These are phyloP conservation scores for Vaccinium myrtillus DNA, from an alignment of 148 eudicot species.

Conservation along the genomic window DNA sequence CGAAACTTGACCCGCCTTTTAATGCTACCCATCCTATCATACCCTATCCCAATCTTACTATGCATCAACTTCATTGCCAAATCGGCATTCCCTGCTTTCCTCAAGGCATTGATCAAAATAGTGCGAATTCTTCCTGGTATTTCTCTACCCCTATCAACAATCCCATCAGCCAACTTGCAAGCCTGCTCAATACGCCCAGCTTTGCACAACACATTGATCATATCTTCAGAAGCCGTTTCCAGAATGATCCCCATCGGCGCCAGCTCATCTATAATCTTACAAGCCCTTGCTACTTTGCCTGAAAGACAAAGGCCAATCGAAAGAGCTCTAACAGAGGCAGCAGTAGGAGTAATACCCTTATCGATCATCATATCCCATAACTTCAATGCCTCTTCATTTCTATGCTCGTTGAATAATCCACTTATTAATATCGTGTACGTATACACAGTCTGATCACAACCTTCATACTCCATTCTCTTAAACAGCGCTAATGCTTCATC, in stretches of 20 bases:
- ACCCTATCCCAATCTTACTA: slow-evolving; percentile 94
- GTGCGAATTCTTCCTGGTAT: slow-evolving; percentile 92
- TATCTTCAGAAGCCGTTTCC: slow-evolving; percentile 86
- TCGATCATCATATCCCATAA: slow-evolving; percentile 93
- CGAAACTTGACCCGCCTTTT: slow-evolving; percentile 81
- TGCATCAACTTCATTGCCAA: slow-evolving; percentile 93
- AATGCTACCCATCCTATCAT: slow-evolving; percentile 81
- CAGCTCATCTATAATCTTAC: slow-evolving; percentile 82
- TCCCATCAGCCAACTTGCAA: slow-evolving; percentile 92
- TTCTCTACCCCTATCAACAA: slow-evolving; percentile 88
- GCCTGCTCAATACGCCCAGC: slow-evolving; percentile 85
- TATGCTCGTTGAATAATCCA: slow-evolving; percentile 66
- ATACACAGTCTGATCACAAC: slow-evolving; percentile 88
- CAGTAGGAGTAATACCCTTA: slow-evolving; percentile 82
- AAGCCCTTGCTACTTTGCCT: slow-evolving; percentile 89
- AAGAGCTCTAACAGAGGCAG: slow-evolving; percentile 86
- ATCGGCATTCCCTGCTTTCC: slow-evolving; percentile 84
- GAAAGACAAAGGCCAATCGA: slow-evolving; percentile 86
- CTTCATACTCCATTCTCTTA: slow-evolving; percentile 77
- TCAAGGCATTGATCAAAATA: slow-evolving; percentile 78
- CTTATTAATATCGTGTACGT: slow-evolving; percentile 84
- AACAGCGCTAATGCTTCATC: slow-evolving; percentile 68
- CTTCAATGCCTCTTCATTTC: slow-evolving; percentile 85
- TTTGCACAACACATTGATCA: slow-evolving; percentile 83
- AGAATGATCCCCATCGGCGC: slow-evolving; percentile 93